Base-by-base conservation (phyloP, 306 rosid species). In the Trichosanthes cucumerina region DNA sequence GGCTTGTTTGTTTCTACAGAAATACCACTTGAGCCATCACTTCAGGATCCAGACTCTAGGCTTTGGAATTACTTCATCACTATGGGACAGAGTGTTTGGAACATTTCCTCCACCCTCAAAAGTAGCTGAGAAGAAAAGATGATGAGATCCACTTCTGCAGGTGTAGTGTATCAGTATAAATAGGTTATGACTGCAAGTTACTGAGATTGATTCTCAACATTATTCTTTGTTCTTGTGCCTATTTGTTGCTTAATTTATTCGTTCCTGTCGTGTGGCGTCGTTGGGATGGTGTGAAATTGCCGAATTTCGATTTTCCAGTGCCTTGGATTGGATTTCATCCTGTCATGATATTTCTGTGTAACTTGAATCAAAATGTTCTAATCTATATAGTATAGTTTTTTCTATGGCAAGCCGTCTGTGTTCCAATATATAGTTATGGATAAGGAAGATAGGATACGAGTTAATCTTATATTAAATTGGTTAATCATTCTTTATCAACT, bases 11-110 rank as follows among this genome's bases (percentile, higher is more conserved):
- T 49, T 78, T 70, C 46, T 65, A 85, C 91, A 94, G 98, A 92
- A 81, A 82, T 94, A 92, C 84, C 98, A 94, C 86, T 60, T 94
- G 86, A 92, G 84, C 80, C 98, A 94, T 87, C 98, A 94, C 88
- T 94, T 90, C 87, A 86, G 97, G 81, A 79, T 92, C 81, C 97
- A 94, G 82, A 80, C 86, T 60, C 89, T 87, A 80, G 98, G 98
- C 75, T 94, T 87, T 80, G 98, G 97, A 38, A 94, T 94, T 73
- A 94, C 98, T 80, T 94, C 98, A 66, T 84, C 93, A 39, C 77
- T 94, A 7, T 94, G 98, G 98, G 98, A 94, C 84, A 86, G 69
- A 85, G 85, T 94, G 81, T 92, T 94, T 80, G 96, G 96, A 80
- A 94, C 98, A 53, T 93, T 90, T 82, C 97, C 97, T 82, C 97